Evolutionary conservation across 2,329 filamentous ascomycete genomes (phyloP).

Genomic region (Pseudogymnoascus sp.): DNA sequence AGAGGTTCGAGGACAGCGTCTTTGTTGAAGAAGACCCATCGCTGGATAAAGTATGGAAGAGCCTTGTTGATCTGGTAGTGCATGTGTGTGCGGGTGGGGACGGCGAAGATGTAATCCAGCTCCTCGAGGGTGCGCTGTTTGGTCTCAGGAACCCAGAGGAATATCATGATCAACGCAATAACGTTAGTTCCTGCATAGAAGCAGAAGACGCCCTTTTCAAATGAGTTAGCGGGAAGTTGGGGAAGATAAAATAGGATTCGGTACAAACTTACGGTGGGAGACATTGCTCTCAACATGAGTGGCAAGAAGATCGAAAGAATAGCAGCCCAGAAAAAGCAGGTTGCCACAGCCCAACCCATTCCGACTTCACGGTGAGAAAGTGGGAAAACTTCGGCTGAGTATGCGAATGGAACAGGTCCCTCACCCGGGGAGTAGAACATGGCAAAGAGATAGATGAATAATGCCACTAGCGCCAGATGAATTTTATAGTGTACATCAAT

Average conservation of each 20-base stretch:
- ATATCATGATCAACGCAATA: slow-evolving; percentile 44
- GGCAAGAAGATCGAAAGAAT: slow-evolving; percentile 48
- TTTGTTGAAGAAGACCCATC: slow-evolving; percentile 27
- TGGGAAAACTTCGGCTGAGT: slow-evolving; percentile 60
- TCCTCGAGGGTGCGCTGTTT: slow-evolving; percentile 19
- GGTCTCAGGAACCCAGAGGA: slow-evolving; percentile 37
- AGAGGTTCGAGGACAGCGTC: slow-evolving; percentile 41
- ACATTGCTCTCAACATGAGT: slow-evolving; percentile 35
- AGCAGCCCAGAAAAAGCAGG: slow-evolving; percentile 51
- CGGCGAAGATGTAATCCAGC: slow-evolving; percentile 36
- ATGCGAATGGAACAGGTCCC: slow-evolving; percentile 54
- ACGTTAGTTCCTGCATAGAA: slow-evolving; percentile 48
- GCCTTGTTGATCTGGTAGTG: slow-evolving; percentile 24
- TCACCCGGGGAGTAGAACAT: slow-evolving; percentile 52
- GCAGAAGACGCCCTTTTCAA: slow-evolving; percentile 37
- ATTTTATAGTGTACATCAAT: slow-evolving; percentile 32
- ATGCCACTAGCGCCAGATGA: slow-evolving; percentile 28
- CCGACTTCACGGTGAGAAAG: slow-evolving; percentile 61
- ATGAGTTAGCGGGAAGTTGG: neutral
- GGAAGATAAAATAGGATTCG: neutral
- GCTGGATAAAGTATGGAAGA: slow-evolving; percentile 21
- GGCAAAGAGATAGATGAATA: slow-evolving; percentile 44
- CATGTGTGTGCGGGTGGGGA: slow-evolving; percentile 25
- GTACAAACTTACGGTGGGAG: slow-evolving; percentile 13
- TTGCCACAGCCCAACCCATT: slow-evolving; percentile 61